These are phyloP conservation scores for Ceratocystis ficicola DNA, from an alignment of 2,329 filamentous ascomycete genomes.

Conservation along the genomic window DNA sequence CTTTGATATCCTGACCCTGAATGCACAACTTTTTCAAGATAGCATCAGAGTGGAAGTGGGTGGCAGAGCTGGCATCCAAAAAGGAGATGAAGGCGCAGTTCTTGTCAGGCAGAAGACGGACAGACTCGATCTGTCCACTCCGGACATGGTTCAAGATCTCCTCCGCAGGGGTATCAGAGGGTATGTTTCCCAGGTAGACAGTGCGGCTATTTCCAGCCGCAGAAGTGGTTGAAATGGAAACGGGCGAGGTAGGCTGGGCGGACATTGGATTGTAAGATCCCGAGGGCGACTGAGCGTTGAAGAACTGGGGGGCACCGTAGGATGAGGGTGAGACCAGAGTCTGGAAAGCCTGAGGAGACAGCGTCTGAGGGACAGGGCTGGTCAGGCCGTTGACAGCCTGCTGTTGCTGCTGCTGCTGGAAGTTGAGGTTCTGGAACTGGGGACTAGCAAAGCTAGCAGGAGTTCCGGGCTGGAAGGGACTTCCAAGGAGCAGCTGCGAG, in stretches of 20 bases:
- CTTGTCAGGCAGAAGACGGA: conserved; percentile 91
- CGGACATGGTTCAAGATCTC: conserved; percentile 93
- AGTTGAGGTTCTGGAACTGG: conserved; percentile 76
- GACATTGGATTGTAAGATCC: conserved; percentile 51
- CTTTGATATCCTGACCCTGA: conserved; percentile 98
- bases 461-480: conserved; percentile 90
- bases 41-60: conserved; percentile 97
- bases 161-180: conserved; percentile 91
- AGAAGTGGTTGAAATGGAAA: conserved; percentile 64
- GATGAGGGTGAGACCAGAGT: conserved; percentile 75
- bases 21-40: conserved; percentile 99
- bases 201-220: conserved; percentile 88
- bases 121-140: conserved; percentile 98
- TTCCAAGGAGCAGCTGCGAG: conserved; percentile 86
- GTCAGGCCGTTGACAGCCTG: conserved; percentile 51
- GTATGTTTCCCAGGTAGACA: conserved; percentile 95
- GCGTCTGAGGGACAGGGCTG: conserved; percentile 63
- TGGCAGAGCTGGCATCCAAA: conserved; percentile 91
- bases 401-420: conserved; percentile 50
- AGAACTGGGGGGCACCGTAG: conserved; percentile 71
- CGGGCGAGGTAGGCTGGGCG: conserved; percentile 57
- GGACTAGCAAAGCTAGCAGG: conserved; percentile 80
- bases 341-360: conserved; percentile 76
- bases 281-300: conserved; percentile 75
- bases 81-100: conserved; percentile 99